phyloP scores from a whole-genome alignment of 768 basidiomycete genomes.

The Scleroderma bovista region DNA sequence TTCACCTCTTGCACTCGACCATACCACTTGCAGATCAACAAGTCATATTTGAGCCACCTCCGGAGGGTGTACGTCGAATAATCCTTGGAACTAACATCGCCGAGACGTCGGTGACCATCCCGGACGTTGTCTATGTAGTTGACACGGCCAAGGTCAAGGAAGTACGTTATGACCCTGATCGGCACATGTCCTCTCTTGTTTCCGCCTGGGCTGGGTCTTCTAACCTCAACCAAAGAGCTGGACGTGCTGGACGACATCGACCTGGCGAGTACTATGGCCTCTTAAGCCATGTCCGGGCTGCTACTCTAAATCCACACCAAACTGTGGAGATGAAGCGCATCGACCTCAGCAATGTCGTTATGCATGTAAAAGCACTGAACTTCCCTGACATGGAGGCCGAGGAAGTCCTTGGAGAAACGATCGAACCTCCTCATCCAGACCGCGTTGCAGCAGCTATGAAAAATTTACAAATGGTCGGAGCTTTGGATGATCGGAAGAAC shows the following conservation, averaged over 20 bases:
- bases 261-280: slow-evolving; percentile 90
- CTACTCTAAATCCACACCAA: slow-evolving; percentile 68
- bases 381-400: slow-evolving; percentile 83
- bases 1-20: slow-evolving; percentile 86
- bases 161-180: slow-evolving; percentile 80
- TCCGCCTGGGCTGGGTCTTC: slow-evolving; percentile 89
- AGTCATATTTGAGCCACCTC: slow-evolving; percentile 80
- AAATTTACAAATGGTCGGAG: slow-evolving; percentile 79
- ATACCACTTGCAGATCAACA: slow-evolving; percentile 88
- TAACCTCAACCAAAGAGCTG: slow-evolving; percentile 87
- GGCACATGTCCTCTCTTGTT: slow-evolving; percentile 84
- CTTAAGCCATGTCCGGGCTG: slow-evolving; percentile 56
- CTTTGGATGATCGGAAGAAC: slow-evolving; percentile 68
- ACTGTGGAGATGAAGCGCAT: slow-evolving; percentile 94
- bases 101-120: slow-evolving; percentile 93
- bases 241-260: slow-evolving; percentile 88
- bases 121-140: slow-evolving; percentile 91
- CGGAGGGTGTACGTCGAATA: slow-evolving; percentile 71
- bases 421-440: slow-evolving; percentile 79
- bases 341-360: slow-evolving; percentile 86
- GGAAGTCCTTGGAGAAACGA: slow-evolving; percentile 77
- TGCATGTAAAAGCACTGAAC: slow-evolving; percentile 93
- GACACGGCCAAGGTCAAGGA: slow-evolving; percentile 89
- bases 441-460: slow-evolving; percentile 78
- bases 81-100: slow-evolving; percentile 95